Base-by-base conservation (phyloP, 495 filamentous ascomycete genomes). In the Aspergillus baeticus region DNA sequence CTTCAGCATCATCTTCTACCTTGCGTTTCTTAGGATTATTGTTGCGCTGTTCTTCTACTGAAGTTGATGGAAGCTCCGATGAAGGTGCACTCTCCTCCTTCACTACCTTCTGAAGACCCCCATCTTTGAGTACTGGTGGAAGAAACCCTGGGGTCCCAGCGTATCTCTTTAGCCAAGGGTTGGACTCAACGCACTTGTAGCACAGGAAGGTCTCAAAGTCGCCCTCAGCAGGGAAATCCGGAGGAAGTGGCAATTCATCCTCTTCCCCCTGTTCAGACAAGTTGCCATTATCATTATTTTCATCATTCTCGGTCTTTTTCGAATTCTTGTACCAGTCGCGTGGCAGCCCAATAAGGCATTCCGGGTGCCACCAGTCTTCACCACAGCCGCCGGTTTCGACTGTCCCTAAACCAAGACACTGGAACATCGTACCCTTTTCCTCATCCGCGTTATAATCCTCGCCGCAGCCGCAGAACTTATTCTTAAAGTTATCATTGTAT, bases 341-440 rank as follows among this genome's bases (percentile, higher is more conserved):
- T 2, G 86, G 81, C 11, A 93, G 67, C 8, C 95, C 94, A 47
- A 96, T 84, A 11, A 99, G 70, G 67, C 95, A 99, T 54, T 92
- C 90, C 13, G 94, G 92, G 76, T 99, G 95, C 81, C 91, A 99
- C 95, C 95, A 99, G 69, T 99, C 95, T 75, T 99, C 95, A 4
- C 94, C 92, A 72, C 95, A 99, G 5, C 91, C 92, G 8, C 90
- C 91, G 3, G 87, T 85, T 60, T 87, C 87, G 33, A 82, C 82
- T 0, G 84, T 86, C 0, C 91, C 92, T 4, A 99, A 79, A 0
- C 92, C 91, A 2, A 98, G 68, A 69, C 95, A 99, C 72, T 99
- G 95, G 67, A 93, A 98, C 95, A 99, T 99, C n/a, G 91, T 97
- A 2, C 94, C 94, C 61, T 91, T 92, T 69, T 99, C 91, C 65